These are phyloP conservation scores for Trifolium fragiferum DNA, from an alignment of 306 rosid species.

Conservation along the genomic window DNA sequence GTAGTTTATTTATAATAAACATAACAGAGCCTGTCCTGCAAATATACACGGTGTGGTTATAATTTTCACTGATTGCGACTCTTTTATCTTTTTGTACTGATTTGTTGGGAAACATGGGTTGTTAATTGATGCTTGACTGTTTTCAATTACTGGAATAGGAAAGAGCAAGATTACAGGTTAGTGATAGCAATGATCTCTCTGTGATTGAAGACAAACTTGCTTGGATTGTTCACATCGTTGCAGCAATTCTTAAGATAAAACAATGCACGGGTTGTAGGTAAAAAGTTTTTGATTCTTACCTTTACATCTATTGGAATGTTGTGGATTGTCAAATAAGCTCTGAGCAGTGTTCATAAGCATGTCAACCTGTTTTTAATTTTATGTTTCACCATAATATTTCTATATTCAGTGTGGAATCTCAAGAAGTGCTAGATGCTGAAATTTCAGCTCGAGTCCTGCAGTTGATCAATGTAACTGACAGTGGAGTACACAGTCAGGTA, in stretches of 20 bases:
- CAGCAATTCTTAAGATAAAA: slow-evolving; percentile 89
- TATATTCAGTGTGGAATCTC: slow-evolving; percentile 77
- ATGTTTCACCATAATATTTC: slow-evolving; percentile 39
- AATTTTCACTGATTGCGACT: slow-evolving; percentile 31
- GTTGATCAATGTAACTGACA: slow-evolving; percentile 86
- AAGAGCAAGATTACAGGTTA: slow-evolving; percentile 80
- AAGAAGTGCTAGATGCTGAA: slow-evolving; percentile 96
- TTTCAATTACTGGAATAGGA: slow-evolving; percentile 64
- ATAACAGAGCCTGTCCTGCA: slow-evolving; percentile 91
- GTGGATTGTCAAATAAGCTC: slow-evolving; percentile 12
- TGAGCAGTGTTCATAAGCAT: slow-evolving; percentile 19
- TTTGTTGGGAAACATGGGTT: slow-evolving; percentile 38
- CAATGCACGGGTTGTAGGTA: slow-evolving; percentile 96
- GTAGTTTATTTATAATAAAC: slow-evolving; percentile 87
- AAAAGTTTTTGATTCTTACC: slow-evolving; percentile 37
- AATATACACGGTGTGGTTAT: slow-evolving; percentile 78
- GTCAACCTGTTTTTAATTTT: slow-evolving; percentile 30
- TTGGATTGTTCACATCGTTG: slow-evolving; percentile 96
- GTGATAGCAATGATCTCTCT: slow-evolving; percentile 76
- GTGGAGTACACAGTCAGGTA: slow-evolving; percentile 96
- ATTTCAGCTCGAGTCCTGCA: slow-evolving; percentile 96
- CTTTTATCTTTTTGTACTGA: slow-evolving; percentile 31
- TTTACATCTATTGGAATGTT: slow-evolving; percentile 28
- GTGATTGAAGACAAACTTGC: slow-evolving; percentile 93
- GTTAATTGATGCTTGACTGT: slow-evolving; percentile 34